Evolutionary conservation across 1,284 basidiomycete species (phyloP), one percentile per base, ranked within the genome.

Genomic region (Pisolithus thermaeus): DNA sequence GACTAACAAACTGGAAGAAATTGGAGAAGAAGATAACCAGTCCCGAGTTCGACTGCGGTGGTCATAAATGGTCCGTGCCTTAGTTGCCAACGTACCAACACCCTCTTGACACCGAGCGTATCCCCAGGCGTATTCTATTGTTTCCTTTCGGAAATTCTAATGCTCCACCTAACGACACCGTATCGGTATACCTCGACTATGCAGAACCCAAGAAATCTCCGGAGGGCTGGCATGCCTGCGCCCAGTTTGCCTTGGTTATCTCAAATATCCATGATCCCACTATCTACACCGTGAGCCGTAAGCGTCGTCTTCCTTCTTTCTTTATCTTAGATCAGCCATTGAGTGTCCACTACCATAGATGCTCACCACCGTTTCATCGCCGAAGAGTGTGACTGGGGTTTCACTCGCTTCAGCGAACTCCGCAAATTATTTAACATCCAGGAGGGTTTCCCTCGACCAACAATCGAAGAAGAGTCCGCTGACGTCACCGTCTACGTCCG

Each of bases 301-400:
- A 67, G 84, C n/a, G 2, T 35, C 56, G 20, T 25, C 41, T 0
- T 39, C n/a, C 38, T 1, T 47, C 0, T 30, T 16, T 42, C 7
- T 46, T n/a, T 7, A 18, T 22, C 0, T 52, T 42, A 45, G 3
- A 11, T 53, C 27, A 16, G 51, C 46, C 25, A 41, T 37, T 49
- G 47, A 23, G 6, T 18, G 9, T 30, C 27, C 42, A 52, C 44
- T 22, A 16, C 50, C 47, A 72, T 67, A 97, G 95, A 99, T 72
- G 97, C 97, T 28, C 96, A 99, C 64, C 97, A 99, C 76, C 92
- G 97, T 52, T 99, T 99, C 74, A 97, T 97, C 66, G 85, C 94
- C 53, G 97, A 99, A 73, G 97, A 99, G 72, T 97, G 96, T 68
- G 97, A 99, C 72, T 99, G 97, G 97, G 97, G 97, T 39, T 99